A percentile compares a stretch with the other conserved stretches of the same genome.
phyloP scores from a whole-genome alignment of 2,329 filamentous ascomycete genomes.

The Akanthomyces lecanii region DNA sequence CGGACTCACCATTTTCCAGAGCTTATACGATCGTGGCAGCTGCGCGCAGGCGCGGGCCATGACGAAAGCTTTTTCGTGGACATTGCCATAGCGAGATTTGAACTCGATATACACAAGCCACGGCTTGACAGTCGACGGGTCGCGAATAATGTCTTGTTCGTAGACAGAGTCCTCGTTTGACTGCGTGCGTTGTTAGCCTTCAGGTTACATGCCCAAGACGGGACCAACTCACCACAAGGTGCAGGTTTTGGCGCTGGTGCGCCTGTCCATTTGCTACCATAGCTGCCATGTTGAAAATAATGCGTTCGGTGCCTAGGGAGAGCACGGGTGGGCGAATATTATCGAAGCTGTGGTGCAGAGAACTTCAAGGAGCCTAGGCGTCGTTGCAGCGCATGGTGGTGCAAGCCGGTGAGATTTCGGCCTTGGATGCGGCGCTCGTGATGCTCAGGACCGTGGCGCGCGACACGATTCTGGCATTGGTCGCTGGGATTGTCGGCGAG shows the following conservation, averaged over 20 bases:
- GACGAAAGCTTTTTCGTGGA: slow-evolving; percentile 79
- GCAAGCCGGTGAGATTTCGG: background rate
- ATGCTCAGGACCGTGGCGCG: slow-evolving; percentile 10
- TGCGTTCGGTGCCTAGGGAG: background rate
- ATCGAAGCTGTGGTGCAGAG: slow-evolving; percentile 1
- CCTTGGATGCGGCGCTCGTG: background rate
- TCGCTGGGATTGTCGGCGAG: background rate
- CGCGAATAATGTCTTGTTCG: slow-evolving; percentile 90
- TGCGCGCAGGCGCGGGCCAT: slow-evolving; percentile 89
- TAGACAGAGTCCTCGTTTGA: slow-evolving; percentile 88
- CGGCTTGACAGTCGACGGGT: slow-evolving; percentile 80
- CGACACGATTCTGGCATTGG: slow-evolving; percentile 9
- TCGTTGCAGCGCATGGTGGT: slow-evolving; percentile 12
- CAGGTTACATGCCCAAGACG: background rate
- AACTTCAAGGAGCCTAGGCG: background rate
- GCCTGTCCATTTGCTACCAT: slow-evolving; percentile 27
- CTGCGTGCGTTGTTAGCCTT: slow-evolving; percentile 38
- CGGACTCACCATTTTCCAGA: slow-evolving; percentile 84
- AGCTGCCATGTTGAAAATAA: slow-evolving; percentile 18
- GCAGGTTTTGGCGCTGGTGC: slow-evolving; percentile 43
- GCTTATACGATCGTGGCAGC: slow-evolving; percentile 91
- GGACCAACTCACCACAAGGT: slow-evolving; percentile 42
- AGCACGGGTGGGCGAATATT: background rate
- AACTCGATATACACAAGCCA: slow-evolving; percentile 93
- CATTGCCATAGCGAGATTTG: slow-evolving; percentile 80